Base-by-base conservation (phyloP, 2,329 filamentous ascomycete species). In the Thelonectria blattea region DNA sequence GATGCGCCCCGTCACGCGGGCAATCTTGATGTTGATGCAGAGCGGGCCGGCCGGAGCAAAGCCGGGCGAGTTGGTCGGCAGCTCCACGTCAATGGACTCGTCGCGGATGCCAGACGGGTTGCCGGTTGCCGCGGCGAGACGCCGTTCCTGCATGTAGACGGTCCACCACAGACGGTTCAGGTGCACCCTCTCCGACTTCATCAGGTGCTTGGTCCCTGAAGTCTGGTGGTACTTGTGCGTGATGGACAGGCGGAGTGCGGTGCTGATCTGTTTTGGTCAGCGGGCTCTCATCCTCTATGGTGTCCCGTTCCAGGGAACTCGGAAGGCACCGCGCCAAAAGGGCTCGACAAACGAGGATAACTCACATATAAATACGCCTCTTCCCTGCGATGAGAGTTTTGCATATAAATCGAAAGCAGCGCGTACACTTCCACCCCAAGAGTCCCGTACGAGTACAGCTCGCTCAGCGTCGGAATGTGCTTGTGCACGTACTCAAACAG, bases 351-450 rank as follows among this genome's bases (percentile, higher is more conserved):
- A 15, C 22, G 41, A 1, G 12, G 2, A 10, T 17, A 1, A 15
- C 65, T 60, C 47, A 68, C 68, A 45, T 70, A 70, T 5, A 70
- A 66, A 22, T 70, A 70, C 1, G 68, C 68, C 46, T 70, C 68
- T 15, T 70, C 68, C 27, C 69, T 69, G 9, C 68, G 68, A 14
- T 70, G 67, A 41, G 69, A 60, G 20, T 70, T 70, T 0, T 65
- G 62, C 1, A 70, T 62, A 18, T 70, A 70, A 15, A 70, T 67
- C 3, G 68, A 64, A 42, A 70, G 65, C 32, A 73, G 53, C 1
- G 66, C 71, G 45, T 71, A 67, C 3, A 72, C 68, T 55, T 73
- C 71, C 3, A 73, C 70, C 5, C 68, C 71, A n/a, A 72, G 58
- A 1, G 67, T 71, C 3, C 70, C 71, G 12, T 71, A 65, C 20